Percentiles rank a stretch among this genome's conserved stretches.
phyloP scores from a whole-genome alignment of 2,329 filamentous ascomycete genomes.

The Mycosphaerella sp. region DNA sequence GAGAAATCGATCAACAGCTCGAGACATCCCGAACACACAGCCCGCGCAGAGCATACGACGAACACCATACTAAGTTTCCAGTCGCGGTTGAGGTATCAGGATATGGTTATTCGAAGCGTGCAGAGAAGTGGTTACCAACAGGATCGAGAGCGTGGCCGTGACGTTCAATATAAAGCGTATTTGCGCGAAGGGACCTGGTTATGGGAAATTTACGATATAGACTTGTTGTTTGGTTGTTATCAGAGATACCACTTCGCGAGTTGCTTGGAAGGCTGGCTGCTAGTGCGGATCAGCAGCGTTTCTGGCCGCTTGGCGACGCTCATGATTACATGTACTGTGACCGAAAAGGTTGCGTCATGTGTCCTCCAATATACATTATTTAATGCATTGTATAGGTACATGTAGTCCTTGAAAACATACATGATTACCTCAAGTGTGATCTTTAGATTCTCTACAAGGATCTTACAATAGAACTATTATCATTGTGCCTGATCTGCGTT shows the following conservation, averaged over 20 bases:
- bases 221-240: not conserved
- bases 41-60: not conserved
- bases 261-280: constrained; percentile 7
- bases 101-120: not conserved
- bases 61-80: not conserved
- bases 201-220: not conserved
- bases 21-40: not conserved
- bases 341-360: not conserved
- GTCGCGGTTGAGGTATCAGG: not conserved
- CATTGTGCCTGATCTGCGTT: no score
- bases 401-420: no score
- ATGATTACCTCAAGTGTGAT: no score
- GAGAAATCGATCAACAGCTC: not conserved
- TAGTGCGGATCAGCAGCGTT: constrained; percentile 10
- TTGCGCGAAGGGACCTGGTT: not conserved
- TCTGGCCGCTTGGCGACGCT: not conserved
- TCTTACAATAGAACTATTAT: no score
- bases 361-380: not conserved
- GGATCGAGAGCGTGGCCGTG: not conserved
- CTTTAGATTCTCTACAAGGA: no score
- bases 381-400: no score
- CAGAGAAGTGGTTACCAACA: not conserved
- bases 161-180: not conserved
- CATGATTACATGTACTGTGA: not conserved
- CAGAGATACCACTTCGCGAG: not conserved